Evolutionary conservation across 495 filamentous ascomycete genomes (phyloP).

Genomic region (Daldinia grandis): DNA sequence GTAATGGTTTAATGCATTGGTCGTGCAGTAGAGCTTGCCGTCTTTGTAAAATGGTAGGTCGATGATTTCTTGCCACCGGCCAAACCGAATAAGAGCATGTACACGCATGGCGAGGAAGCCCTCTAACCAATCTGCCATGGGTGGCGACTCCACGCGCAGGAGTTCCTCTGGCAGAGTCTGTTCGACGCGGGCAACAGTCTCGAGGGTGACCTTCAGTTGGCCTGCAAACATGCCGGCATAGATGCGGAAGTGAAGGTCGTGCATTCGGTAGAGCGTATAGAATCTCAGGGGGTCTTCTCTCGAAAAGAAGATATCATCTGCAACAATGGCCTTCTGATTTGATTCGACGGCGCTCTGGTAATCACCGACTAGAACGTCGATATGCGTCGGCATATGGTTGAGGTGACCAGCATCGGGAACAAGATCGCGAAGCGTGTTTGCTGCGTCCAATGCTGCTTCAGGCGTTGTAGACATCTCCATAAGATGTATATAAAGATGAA

Average conservation of each 20-base stretch:
- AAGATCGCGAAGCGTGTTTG: slow-evolving; percentile 67
- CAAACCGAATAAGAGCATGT: slow-evolving; percentile 73
- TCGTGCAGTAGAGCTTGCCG: slow-evolving; percentile 64
- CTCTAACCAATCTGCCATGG: slow-evolving; percentile 78
- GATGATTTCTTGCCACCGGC: slow-evolving; percentile 68
- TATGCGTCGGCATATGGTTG: slow-evolving; percentile 76
- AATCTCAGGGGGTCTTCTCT: slow-evolving; percentile 64
- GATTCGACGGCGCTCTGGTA: slow-evolving; percentile 68
- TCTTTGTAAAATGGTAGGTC: slow-evolving; percentile 60
- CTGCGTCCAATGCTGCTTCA: slow-evolving; percentile 63
- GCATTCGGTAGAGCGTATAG: slow-evolving; percentile 72
- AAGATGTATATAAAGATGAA: slow-evolving; percentile 77
- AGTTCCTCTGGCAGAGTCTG: slow-evolving; percentile 64
- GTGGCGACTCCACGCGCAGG: slow-evolving; percentile 68
- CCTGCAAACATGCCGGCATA: slow-evolving; percentile 78
- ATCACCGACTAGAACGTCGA: slow-evolving; percentile 73
- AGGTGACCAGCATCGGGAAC: slow-evolving; percentile 74
- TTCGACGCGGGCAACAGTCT: slow-evolving; percentile 62
- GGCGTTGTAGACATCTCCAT: slow-evolving; percentile 76
- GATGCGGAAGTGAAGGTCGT: slow-evolving; percentile 73
- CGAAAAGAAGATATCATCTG: slow-evolving; percentile 67
- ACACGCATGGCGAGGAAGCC: slow-evolving; percentile 68
- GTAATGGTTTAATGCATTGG: slow-evolving; percentile 71
- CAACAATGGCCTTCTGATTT: slow-evolving; percentile 68
- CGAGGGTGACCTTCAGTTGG: slow-evolving; percentile 62